Evolutionary conservation across 768 basidiomycete species (phyloP).

Genomic region (Mycena kentingensis): DNA sequence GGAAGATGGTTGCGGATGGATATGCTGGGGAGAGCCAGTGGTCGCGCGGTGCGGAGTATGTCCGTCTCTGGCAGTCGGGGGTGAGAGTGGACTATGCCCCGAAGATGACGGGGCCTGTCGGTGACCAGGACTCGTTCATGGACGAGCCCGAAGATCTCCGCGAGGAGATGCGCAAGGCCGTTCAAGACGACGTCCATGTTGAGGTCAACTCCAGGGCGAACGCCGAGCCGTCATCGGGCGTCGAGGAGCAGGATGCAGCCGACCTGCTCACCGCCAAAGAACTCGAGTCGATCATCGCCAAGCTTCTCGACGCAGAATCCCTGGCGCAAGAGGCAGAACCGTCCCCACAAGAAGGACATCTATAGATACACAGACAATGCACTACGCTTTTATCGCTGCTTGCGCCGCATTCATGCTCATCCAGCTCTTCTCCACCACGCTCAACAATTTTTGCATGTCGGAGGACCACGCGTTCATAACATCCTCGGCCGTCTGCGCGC

Average conservation of each 20-base stretch:
- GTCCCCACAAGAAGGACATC: constrained; percentile 7
- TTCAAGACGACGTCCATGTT: neutral
- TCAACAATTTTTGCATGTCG: constrained; percentile 90
- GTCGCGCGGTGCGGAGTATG: constrained; percentile 76
- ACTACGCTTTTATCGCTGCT: constrained; percentile 61
- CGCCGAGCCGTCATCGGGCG: neutral
- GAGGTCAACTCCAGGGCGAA: neutral
- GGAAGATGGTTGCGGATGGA: constrained; percentile 66
- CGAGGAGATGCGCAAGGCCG: neutral
- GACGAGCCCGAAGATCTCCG: neutral
- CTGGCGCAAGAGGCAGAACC: too few species aligned
- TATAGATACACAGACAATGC: constrained; percentile 7
- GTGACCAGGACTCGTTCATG: constrained; percentile 11
- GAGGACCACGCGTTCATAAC: constrained; percentile 98
- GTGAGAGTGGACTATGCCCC: constrained; percentile 67
- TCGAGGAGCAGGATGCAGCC: neutral
- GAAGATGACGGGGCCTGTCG: constrained; percentile 47
- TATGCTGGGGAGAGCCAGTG: constrained; percentile 51
- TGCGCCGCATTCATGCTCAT: constrained; percentile 92
- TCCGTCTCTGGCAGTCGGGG: constrained; percentile 71
- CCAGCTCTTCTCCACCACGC: constrained; percentile 97
- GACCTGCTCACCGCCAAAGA: neutral
- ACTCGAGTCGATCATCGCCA: neutral
- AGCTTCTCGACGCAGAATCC: neutral
- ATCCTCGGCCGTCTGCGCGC: constrained; percentile 82